phyloP scores from a whole-genome alignment of 139 green algal species.

The Prasinococcaceae sp. region DNA sequence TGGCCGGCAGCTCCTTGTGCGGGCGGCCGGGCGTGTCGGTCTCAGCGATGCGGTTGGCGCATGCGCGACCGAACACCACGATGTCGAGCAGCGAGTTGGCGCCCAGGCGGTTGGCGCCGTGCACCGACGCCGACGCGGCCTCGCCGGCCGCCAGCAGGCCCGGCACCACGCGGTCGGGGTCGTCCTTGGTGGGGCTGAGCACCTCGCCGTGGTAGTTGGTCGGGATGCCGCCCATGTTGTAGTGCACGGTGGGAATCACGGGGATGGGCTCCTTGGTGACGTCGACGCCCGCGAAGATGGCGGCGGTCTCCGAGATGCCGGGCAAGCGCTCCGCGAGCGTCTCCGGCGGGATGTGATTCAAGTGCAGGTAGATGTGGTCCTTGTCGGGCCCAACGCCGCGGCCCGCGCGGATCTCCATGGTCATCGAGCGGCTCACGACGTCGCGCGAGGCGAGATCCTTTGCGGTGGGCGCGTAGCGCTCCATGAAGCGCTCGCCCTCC shows the following conservation, averaged over 20 bases:
- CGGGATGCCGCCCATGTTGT: constrained; percentile 98
- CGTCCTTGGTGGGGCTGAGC: constrained; percentile 22
- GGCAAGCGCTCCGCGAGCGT: constrained; percentile 90
- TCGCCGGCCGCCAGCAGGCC: constrained; percentile 90
- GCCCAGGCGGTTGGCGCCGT: constrained; percentile 95
- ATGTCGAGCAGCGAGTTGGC: constrained; percentile 98
- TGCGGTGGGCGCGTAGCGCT: constrained; percentile 88
- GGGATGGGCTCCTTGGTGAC: constrained; percentile 94
- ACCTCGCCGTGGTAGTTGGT: constrained; percentile 90
- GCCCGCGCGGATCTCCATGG: constrained; percentile 40
- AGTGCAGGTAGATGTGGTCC: constrained; percentile 98
- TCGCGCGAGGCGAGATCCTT: constrained; percentile 97
- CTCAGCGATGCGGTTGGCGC: constrained; percentile 53
- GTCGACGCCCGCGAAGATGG: constrained; percentile 95
- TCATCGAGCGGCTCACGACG: constrained; percentile 62
- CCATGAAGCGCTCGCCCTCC: constrained; percentile 98
- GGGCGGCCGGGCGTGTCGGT: constrained; percentile 63
- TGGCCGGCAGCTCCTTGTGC: constrained; percentile 53
- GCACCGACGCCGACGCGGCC: constrained; percentile 80
- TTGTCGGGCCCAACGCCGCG: constrained; percentile 46
- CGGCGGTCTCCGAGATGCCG: constrained; percentile 92
- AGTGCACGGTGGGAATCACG: constrained; percentile 95
- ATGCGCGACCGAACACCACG: constrained; percentile 94
- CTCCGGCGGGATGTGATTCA: constrained; percentile 94
- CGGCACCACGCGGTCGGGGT: constrained; percentile 74